Evolutionary conservation across 2,329 filamentous ascomycete genomes (phyloP), one percentile per base, ranked within the genome.

Genomic region (Lachnellula hyalina): DNA sequence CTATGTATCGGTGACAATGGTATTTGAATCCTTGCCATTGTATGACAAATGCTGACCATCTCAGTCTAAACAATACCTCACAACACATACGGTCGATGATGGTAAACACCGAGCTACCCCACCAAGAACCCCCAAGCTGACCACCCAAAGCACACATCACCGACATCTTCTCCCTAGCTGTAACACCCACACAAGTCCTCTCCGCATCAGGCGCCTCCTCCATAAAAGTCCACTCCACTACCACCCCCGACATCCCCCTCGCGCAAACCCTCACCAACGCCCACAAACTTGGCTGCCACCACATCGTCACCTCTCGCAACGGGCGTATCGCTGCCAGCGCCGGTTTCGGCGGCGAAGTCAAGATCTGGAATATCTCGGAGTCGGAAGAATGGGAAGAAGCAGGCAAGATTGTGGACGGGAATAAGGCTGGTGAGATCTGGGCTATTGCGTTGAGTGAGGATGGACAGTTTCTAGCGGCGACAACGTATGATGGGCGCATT

Each of bases 51-150:
- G 47, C 60, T 66, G 60, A 68, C 23, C 32, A 8, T 44, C n/a
- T 1, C 57, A 96, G 94, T 99, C 94, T 53, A 97, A 97, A 77
- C 94, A 97, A 86, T 99, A 96, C 72, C 82, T 99, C 60, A 95
- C 93, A 67, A 87, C 88, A 63, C 90, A 96, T 72, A 93, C 91
- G 44, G 83, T 96, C 71, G 89, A 96, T 70, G 83, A 91, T 77
- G 91, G 90, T 90, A 71, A 71, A 77, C 68, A 44, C n/a, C 49
- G 55, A 56, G 49, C 49, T 58, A 54, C 55, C 59, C 59, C 57
- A 54, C 52, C 58, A 55, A 11, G 41, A 51, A 44, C 32, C 23
- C 25, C 32, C 44, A 51, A 56, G 54, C 63, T 65, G 68, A 62
- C 70, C 12, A 65, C 49, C 49, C 40, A 36, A 67, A 94, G 90